Evolutionary conservation across 2,329 filamentous ascomycete species (phyloP).

Genomic region (Reticulascus tulasneorum): DNA sequence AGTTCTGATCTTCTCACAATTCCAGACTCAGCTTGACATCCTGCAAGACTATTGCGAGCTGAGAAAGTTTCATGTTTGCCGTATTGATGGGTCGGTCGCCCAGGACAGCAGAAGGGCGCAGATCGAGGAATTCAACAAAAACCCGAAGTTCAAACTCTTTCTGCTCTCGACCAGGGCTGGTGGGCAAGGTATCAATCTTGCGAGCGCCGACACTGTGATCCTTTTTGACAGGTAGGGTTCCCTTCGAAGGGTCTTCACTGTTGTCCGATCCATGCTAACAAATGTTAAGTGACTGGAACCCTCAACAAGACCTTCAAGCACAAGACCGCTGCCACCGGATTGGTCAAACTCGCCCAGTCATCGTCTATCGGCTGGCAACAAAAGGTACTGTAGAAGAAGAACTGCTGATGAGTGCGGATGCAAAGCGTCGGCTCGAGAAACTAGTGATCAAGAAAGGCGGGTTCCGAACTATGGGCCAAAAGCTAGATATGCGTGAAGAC

Average conservation of each 20-base stretch:
- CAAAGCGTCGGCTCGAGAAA: conserved; percentile 88
- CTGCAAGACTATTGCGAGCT: conserved; percentile 86
- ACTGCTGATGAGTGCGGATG: conserved; percentile 80
- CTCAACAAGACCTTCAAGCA: conserved; percentile 93
- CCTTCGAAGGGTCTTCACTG: no score
- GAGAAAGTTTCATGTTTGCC: conserved; percentile 75
- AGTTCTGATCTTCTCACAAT: conserved; percentile 93
- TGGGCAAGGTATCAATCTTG: conserved; percentile 92
- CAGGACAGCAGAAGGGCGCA: conserved; percentile 68
- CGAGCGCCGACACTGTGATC: conserved; percentile 86
- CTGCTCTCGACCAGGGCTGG: conserved; percentile 86
- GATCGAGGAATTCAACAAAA: conserved; percentile 69
- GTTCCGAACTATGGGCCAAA: conserved; percentile 66
- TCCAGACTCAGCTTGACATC: conserved; percentile 90
- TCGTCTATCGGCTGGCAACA: conserved; percentile 91
- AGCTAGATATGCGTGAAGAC: conserved; percentile 47
- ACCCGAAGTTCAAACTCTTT: conserved; percentile 69
- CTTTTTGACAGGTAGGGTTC: conserved; percentile 90
- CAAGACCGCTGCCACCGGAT: conserved; percentile 95
- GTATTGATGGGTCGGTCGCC: conserved; percentile 84
- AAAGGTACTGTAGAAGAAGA: conserved; percentile 90
- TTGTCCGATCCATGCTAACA: no score
- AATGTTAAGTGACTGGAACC: conserved; percentile 92
- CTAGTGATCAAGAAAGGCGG: conserved; percentile 92
- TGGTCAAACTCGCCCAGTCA: conserved; percentile 84